Percentiles rank a stretch among this genome's conserved stretches.
Conservation (phyloP, 108 stramenopile genomes). For the Fragilaria radians region DNA sequence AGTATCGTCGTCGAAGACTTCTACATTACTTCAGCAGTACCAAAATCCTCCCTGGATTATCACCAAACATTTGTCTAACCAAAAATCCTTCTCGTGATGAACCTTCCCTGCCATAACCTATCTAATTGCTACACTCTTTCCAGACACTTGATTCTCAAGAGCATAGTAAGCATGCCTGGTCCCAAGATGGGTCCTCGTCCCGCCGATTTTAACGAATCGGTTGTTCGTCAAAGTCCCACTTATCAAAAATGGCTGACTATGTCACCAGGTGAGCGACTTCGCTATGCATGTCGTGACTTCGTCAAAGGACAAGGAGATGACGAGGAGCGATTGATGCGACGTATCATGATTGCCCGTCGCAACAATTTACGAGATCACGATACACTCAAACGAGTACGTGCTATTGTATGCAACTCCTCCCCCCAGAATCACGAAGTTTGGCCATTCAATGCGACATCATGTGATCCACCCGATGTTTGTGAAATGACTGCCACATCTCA, state of each 20-base stretch:
- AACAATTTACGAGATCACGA: conserved; percentile 81
- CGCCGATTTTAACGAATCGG: conserved; percentile 69
- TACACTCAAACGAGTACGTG: conserved; percentile 52
- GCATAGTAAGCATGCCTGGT: conserved; percentile 81
- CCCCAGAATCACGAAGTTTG: neutral
- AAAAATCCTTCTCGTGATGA: too few species aligned
- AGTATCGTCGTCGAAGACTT: too few species aligned
- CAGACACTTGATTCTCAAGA: too few species aligned
- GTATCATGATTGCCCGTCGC: conserved; percentile 87
- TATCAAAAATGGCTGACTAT: conserved; percentile 59
- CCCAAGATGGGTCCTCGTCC: conserved; percentile 84
- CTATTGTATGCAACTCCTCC: neutral
- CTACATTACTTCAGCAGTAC: too few species aligned
- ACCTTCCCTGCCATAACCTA: too few species aligned
- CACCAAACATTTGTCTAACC: too few species aligned
- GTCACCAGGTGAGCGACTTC: conserved; percentile 37
- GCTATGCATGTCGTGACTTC: conserved; percentile 80
- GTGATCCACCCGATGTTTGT: neutral
- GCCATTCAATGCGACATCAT: neutral
- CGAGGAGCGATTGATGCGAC: conserved; percentile 85
- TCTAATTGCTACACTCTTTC: too few species aligned
- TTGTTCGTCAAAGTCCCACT: conserved; percentile 68
- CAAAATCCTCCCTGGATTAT: too few species aligned
- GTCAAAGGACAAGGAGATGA: conserved; percentile 73
- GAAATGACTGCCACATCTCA: neutral